A percentile compares a stretch with the other conserved stretches of the same genome.
phyloP scores from a whole-genome alignment of 306 rosid species.

The Medicago ruthenica region DNA sequence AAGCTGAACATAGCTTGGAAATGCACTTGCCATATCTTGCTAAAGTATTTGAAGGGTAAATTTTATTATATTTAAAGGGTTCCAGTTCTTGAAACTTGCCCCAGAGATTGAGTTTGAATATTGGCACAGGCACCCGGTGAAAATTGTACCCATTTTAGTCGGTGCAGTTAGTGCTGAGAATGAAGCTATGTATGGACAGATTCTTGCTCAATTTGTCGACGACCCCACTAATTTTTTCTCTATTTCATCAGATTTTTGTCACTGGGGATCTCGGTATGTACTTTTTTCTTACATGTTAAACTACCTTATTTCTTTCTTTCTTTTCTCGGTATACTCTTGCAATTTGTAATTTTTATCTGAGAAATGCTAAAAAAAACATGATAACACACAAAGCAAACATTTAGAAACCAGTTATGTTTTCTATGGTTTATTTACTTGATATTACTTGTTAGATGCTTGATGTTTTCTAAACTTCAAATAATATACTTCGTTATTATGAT shows the following conservation, averaged over 20 bases:
- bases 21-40: constrained; percentile 99
- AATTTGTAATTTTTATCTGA: not conserved
- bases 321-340: not conserved
- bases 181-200: constrained; percentile 82
- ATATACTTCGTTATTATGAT: not conserved
- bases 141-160: constrained; percentile 92
- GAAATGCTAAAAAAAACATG: constrained; percentile 16
- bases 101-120: constrained; percentile 38
- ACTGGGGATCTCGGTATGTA: constrained; percentile 94
- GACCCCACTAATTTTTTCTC: constrained; percentile 84
- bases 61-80: not conserved
- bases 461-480: constrained; percentile 17
- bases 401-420: constrained; percentile 15
- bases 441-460: constrained; percentile 14
- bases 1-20: constrained; percentile 99
- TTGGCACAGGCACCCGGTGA: constrained; percentile 70
- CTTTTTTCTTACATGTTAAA: constrained; percentile 4
- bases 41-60: constrained; percentile 94
- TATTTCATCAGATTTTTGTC: constrained; percentile 94
- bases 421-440: not conserved
- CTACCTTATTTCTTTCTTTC: not conserved
- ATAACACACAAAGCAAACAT: not conserved
- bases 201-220: constrained; percentile 85
- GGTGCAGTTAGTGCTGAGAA: constrained; percentile 78
- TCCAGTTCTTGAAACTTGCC: constrained; percentile 28